These are phyloP conservation scores for Penicillium palitans DNA, from an alignment of 2,329 filamentous ascomycete genomes.

Conservation along the genomic window DNA sequence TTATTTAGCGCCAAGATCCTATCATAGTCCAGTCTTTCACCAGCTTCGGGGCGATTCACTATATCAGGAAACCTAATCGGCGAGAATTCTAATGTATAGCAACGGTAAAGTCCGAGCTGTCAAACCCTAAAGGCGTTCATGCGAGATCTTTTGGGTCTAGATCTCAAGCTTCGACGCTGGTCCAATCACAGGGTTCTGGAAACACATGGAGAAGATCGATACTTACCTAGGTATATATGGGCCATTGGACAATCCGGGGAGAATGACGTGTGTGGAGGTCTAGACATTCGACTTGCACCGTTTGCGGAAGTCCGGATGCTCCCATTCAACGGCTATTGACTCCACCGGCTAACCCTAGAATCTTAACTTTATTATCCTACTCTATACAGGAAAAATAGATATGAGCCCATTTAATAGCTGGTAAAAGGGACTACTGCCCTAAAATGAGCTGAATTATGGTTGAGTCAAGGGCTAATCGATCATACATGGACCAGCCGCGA, in stretches of 20 bases:
- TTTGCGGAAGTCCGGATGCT: slow-evolving; percentile 11
- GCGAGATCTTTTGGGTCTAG: not conserved
- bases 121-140: not conserved
- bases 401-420: not conserved
- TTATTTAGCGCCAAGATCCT: not conserved
- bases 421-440: not conserved
- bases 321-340: slow-evolving; percentile 1
- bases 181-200: slow-evolving; percentile 1
- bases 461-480: slow-evolving; percentile 11
- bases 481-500: slow-evolving; percentile 11
- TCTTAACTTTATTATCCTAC: slow-evolving; percentile 16
- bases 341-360: not conserved
- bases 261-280: not conserved
- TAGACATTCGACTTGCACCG: slow-evolving; percentile 1
- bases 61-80: not conserved
- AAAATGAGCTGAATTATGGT: not conserved
- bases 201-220: not conserved
- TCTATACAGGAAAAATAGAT: not conserved
- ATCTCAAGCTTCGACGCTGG: not conserved
- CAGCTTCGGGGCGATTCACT: not conserved
- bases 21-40: not conserved
- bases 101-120: not conserved
- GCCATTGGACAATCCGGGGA: slow-evolving; percentile 6
- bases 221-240: not conserved
- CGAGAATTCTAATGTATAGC: not conserved